Base-by-base conservation (phyloP, 495 filamentous ascomycete species). In the Penicillium atrosanguineum region DNA sequence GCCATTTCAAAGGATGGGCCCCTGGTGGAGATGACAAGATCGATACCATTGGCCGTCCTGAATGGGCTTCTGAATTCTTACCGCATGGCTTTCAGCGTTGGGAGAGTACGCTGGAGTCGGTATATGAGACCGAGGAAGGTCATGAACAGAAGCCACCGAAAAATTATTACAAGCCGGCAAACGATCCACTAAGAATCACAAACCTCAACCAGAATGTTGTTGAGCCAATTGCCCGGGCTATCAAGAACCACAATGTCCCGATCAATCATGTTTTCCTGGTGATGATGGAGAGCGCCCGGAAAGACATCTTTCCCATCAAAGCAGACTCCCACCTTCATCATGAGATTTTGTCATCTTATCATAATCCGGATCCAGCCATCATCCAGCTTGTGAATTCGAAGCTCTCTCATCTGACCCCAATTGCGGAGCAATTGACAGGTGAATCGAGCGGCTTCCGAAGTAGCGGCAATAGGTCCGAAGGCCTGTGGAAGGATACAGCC, bases 251-350 rank as follows among this genome's bases (percentile, higher is more conserved):
- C 16, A 44, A 63, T 16, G 53, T 65, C 1, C 57, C 48, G 2
- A 63, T 75, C 23, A 62, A 53, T 3, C 72, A 76, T 55, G 62
- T 76, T 25, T 57, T 75, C 16, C 21, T 76, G 9, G 58, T 76
- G 26, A 57, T 70, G 31, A 67, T 76, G 55, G 73, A 76, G 52
- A 73, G 69, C 31, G 66, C 73, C 12, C 62, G 73, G 34, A 75
- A 74, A 44, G 73, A 76, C 45, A 56, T 74, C 20, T 76, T 76
- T 42, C 73, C 73, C 9, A 54, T 76, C 18, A 67, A 67, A 40
- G 62, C 63, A 15, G 66, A 62, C 7, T 69, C 65, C 7, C 53
- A 60, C 11, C 44, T 75, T 1, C 63, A 75, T 43, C 45, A 68
- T 1, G 57, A 61, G 34, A 69, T 76, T 18, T 51, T 66, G 19